Percentiles rank a stretch among this genome's conserved stretches.
Conservation (phyloP, 176 grass and related monocot genomes). For the Triticum aestivum region IWGSC_CS_RefSeq_v2.1 NC_057800.1:656607113-656607612, state of each 20-base stretch:
- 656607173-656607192: background rate
- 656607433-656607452: slow-evolving; percentile 73
- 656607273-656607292: background rate
- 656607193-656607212: background rate
- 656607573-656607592: slow-evolving; percentile 90
- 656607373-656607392: slow-evolving; percentile 90
- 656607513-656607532: slow-evolving; percentile 26
- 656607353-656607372: slow-evolving; percentile 48
- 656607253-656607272: background rate
- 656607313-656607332: background rate
- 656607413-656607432: slow-evolving; percentile 92
- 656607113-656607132: background rate
- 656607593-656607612: slow-evolving; percentile 99
- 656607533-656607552: slow-evolving; percentile 72
- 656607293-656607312: background rate
- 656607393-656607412: slow-evolving; percentile 90
- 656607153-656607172: background rate
- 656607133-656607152: background rate
- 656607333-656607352: slow-evolving; percentile 15
- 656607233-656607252: background rate
- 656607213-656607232: background rate
- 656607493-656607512: slow-evolving; percentile 24
- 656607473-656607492: slow-evolving; percentile 25
- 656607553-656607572: slow-evolving; percentile 80
- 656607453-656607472: slow-evolving; percentile 79